phyloP scores from a whole-genome alignment of 2,329 filamentous ascomycete genomes.

The Penicillium sp. region DNA sequence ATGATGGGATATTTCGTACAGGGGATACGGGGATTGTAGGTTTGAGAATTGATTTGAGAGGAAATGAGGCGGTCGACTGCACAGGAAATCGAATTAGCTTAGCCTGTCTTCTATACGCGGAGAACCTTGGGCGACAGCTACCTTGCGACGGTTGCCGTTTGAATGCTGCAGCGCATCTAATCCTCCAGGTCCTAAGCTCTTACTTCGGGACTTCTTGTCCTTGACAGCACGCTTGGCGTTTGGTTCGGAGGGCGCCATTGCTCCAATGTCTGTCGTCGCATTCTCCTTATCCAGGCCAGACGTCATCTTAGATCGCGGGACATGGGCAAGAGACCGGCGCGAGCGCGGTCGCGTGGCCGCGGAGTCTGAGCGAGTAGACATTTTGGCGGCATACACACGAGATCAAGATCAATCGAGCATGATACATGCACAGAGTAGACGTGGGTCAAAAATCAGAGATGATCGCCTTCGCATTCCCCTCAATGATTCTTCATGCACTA shows the following conservation, averaged over 20 bases:
- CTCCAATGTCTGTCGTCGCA: slow-evolving; percentile 66
- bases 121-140: slow-evolving; percentile 46
- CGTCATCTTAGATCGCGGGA: slow-evolving; percentile 53
- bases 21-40: slow-evolving; percentile 68
- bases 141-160: slow-evolving; percentile 77
- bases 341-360: slow-evolving; percentile 43
- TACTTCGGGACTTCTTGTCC: slow-evolving; percentile 77
- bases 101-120: slow-evolving; percentile 3
- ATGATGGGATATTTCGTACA: slow-evolving; percentile 66
- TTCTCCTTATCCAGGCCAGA: slow-evolving; percentile 72
- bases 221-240: slow-evolving; percentile 41
- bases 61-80: slow-evolving; percentile 43
- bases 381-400: slow-evolving; percentile 15
- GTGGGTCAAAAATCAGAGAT: background rate
- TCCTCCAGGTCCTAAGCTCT: slow-evolving; percentile 92
- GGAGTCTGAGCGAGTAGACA: slow-evolving; percentile 40
- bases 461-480: slow-evolving; percentile 20
- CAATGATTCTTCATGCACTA: slow-evolving; percentile 7
- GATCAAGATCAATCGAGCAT: slow-evolving; percentile 16
- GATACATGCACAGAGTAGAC: background rate
- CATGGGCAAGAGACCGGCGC: slow-evolving; percentile 72
- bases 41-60: slow-evolving; percentile 74
- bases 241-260: slow-evolving; percentile 34
- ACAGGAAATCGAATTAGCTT: slow-evolving; percentile 21
- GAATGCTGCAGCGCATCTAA: slow-evolving; percentile 77